A percentile compares a stretch with the other conserved stretches of the same genome.
Evolutionary conservation across 164 flowering plant species (phyloP).

Genomic region (Stephania cephalantha): DNA sequence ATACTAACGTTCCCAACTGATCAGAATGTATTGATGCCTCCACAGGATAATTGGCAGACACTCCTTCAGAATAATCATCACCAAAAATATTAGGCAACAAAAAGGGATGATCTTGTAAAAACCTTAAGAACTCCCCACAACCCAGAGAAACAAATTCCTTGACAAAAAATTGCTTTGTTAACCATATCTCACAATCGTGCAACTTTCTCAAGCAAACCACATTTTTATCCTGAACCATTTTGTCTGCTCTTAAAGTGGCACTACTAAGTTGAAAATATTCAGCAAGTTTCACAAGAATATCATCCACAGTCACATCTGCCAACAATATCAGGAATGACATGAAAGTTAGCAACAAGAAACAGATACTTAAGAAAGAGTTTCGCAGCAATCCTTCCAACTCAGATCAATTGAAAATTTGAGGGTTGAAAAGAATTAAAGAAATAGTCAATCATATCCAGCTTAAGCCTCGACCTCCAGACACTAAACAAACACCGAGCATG

Average conservation of each 20-base stretch:
- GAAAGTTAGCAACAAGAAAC: background rate
- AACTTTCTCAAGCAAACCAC: conserved; percentile 38
- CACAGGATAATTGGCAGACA: conserved; percentile 26
- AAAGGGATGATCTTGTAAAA: conserved; percentile 48
- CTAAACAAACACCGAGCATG: too few relatives aligned
- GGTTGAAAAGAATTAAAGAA: background rate
- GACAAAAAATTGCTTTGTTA: conserved; percentile 52
- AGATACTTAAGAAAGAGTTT: background rate
- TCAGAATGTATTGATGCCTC: conserved; percentile 49
- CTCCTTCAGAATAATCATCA: conserved; percentile 25
- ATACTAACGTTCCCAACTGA: conserved; percentile 45
- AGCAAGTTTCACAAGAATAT: conserved; percentile 38
- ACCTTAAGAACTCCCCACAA: conserved; percentile 54
- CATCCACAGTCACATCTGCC: conserved; percentile 56
- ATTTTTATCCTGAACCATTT: conserved; percentile 24
- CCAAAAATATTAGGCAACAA: conserved; percentile 35
- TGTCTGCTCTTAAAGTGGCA: conserved; percentile 17
- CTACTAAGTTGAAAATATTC: conserved; percentile 34
- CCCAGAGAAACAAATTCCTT: conserved; percentile 64
- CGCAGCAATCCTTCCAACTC: background rate
- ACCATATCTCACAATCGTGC: conserved; percentile 54
- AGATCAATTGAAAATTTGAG: background rate
- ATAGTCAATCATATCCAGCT: background rate
- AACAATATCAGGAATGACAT: conserved; percentile 5
- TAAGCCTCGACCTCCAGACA: too few relatives aligned